Conservation (phyloP, 257 asterid species). For the Voacanga thouarsii region DNA sequence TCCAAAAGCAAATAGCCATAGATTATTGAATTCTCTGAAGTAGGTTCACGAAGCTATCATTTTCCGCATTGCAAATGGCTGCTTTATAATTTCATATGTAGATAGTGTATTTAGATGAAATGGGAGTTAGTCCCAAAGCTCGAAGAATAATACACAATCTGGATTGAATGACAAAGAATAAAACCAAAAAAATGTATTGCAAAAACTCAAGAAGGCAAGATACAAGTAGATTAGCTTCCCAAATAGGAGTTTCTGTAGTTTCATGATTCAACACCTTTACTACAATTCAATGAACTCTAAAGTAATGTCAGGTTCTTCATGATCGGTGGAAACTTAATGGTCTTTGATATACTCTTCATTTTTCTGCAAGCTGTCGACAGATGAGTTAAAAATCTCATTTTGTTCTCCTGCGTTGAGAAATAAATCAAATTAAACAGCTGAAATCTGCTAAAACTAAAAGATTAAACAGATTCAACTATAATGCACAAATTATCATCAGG, state of each 20-base stretch:
- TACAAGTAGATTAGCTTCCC: not conserved
- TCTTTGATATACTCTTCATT: not conserved
- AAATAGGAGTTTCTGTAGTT: not conserved
- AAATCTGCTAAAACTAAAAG: not conserved
- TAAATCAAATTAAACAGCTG: not conserved
- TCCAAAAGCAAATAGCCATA: not conserved
- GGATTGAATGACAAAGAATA: not conserved
- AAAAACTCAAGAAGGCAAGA: not conserved
- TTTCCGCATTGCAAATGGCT: not conserved
- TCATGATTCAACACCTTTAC: not conserved
- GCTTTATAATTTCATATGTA: not conserved
- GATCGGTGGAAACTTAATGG: not conserved
- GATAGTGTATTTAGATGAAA: not conserved
- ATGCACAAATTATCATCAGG: not conserved
- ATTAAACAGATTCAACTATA: not conserved
- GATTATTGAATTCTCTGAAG: not conserved
- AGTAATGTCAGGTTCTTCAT: not conserved
- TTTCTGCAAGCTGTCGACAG: not conserved
- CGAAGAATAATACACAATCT: not conserved
- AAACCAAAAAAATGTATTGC: not conserved
- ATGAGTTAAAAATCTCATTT: not conserved
- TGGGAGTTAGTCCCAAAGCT: not conserved
- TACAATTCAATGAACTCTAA: not conserved
- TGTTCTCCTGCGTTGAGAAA: slow-evolving; percentile 3
- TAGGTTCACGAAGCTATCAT: not conserved